Evolutionary conservation across 2,329 filamentous ascomycete genomes (phyloP).

Genomic region (Huntiella decipiens): DNA sequence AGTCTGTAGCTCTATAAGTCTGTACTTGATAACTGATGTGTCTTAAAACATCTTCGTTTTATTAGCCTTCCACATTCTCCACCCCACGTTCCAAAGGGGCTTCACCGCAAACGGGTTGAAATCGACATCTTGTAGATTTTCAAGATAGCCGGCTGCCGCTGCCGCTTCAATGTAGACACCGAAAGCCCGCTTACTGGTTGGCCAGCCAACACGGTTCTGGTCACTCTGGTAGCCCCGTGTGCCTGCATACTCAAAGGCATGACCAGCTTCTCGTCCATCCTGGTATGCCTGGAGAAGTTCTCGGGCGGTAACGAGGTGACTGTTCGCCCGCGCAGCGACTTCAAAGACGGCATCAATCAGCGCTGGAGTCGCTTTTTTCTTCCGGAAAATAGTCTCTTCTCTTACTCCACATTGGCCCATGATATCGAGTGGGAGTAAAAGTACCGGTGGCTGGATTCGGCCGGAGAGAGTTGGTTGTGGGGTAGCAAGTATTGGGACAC

Average conservation of each 20-base stretch:
- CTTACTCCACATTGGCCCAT: constrained; percentile 67
- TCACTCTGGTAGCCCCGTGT: constrained; percentile 40
- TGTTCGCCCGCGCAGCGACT: constrained; percentile 83
- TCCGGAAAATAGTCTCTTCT: constrained; percentile 77
- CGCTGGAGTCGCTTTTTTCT: constrained; percentile 58
- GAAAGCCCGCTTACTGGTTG: constrained; percentile 43
- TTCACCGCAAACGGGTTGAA: constrained; percentile 62
- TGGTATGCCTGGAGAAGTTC: constrained; percentile 75
- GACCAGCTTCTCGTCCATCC: constrained; percentile 54
- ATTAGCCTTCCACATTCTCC: constrained; percentile 42
- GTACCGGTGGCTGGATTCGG: constrained; percentile 25
- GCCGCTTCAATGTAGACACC: constrained; percentile 66
- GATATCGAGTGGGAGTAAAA: constrained; percentile 72
- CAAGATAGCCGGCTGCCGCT: constrained; percentile 58
- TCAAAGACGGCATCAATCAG: constrained; percentile 79
- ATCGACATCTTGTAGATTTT: constrained; percentile 57
- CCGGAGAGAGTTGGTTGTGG: neutral
- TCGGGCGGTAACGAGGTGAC: constrained; percentile 82
- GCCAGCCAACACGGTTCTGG: constrained; percentile 20
- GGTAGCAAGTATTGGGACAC: constrained; percentile 63
- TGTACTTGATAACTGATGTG: no score
- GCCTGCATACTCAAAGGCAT: constrained; percentile 67
- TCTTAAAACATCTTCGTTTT: constrained; percentile 21
- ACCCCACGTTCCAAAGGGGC: constrained; percentile 65
- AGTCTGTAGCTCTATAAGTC: no score